Evolutionary conservation across 202 grass and related monocot genomes (phyloP), one percentile per base, ranked within the genome.

Genomic region (Dendrocalamus latiflorus): DNA sequence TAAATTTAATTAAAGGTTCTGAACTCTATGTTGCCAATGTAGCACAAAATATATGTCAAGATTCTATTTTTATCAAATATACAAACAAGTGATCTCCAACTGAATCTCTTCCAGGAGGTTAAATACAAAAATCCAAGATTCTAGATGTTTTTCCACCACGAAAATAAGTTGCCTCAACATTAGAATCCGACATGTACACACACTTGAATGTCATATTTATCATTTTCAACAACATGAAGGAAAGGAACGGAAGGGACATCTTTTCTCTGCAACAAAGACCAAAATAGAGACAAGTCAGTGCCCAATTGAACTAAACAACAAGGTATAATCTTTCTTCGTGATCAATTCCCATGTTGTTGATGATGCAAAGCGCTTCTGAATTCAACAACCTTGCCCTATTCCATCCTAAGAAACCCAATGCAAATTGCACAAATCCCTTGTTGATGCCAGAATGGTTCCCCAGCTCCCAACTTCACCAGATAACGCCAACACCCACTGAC

Each of bases 1-100:
- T 71, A 64, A 63, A 76, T 22, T 75, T 76, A 51, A 70, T 13
- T 54, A 34, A 75, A 42, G 63, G 64, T 87, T 76, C 54, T 69
- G 64, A 70, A 86, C 51, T 75, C 20, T 44, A 50, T 0, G 9
- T 54, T 9, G 42, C 36, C 58, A 22, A 36, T 34, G 60, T 15
- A 30, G 12, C 50, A 59, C 60, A 71, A 22, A 62, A 6, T 50
- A 64, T 33, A 30, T 38, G 6, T n/a, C 37, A 66, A 57, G 47
- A 42, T 22, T 12, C 25, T 59, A 48, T n/a, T 5, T 67, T 37
- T 54, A 54, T 54, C 8, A 72, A 84, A 67, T 13, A 56, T 37
- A 81, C 48, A 58, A 57, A 49, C 6, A 78, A 62, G 22, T 28
- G 30, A 78, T 77, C 28, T 74, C 25, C n/a, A 58, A 48, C 28